These are phyloP conservation scores for Apiosordaria backusii DNA, from an alignment of 495 filamentous ascomycete genomes.

Conservation along the genomic window DNA sequence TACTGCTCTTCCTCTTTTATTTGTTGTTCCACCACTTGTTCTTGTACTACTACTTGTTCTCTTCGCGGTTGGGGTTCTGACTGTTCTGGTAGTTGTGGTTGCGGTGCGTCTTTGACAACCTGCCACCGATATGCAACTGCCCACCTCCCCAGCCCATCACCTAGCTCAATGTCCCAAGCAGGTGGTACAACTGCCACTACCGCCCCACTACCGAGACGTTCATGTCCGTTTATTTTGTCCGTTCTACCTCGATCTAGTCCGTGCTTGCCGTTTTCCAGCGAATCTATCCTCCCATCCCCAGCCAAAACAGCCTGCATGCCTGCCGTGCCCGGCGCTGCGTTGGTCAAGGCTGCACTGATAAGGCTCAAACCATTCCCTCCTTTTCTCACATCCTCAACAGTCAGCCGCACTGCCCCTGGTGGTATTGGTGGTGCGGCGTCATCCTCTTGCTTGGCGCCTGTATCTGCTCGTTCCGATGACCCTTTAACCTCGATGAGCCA, in stretches of 20 bases:
- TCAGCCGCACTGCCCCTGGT: background rate
- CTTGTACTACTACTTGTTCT: background rate
- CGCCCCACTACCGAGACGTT: conserved; percentile 26
- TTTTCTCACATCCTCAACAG: background rate
- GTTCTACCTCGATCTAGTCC: conserved; percentile 5
- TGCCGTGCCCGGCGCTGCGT: background rate
- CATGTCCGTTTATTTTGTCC: conserved; percentile 2
- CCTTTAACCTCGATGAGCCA: conserved; percentile 47
- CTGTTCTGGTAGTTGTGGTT: background rate
- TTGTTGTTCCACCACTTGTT: conserved; percentile 1
- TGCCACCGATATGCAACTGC: conserved; percentile 46
- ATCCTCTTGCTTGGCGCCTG: conserved; percentile 4
- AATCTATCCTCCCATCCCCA: conserved; percentile 32
- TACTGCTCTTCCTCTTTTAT: background rate
- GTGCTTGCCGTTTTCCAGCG: background rate
- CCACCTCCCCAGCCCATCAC: conserved; percentile 30
- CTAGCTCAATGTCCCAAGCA: conserved; percentile 43
- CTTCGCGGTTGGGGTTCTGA: background rate
- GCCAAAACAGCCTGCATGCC: conserved; percentile 33
- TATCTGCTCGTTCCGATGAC: conserved; percentile 10
- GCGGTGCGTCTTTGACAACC: conserved; percentile 9
- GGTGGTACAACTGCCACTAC: conserved; percentile 39
- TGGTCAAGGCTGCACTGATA: background rate
- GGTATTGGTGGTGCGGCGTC: conserved; percentile 6
- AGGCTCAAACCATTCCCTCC: background rate